Evolutionary conservation across 352 stramenopile species (phyloP), one percentile per base, ranked within the genome.

Genomic region (Phytophthora nicotianae): DNA sequence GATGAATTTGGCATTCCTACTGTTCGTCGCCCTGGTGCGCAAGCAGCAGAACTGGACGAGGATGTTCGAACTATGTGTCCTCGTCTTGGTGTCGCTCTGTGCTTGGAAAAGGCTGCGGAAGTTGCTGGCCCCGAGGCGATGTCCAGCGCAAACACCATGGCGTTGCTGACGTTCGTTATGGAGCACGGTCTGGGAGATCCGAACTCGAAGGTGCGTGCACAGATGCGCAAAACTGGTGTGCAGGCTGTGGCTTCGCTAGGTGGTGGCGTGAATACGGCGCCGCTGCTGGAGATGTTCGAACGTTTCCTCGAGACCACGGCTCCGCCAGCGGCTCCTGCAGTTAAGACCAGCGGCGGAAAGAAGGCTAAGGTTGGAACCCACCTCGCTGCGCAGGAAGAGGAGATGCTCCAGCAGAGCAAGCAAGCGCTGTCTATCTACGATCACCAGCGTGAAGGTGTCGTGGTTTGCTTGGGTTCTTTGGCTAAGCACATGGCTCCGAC

Each of bases 391-490:
- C 65, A 71, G 52, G 58, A 75, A 60, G 40, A 73, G 37, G 69
- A 79, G 23, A 69, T 76, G 48, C 53, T 72, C 5, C 62, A 68
- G 45, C 61, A 78, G 29, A 54, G 38, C 1, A 69, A 78, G 35
- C 65, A 74, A 21, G 72, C 78, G 5, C 56, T 84, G 29, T 74
- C 73, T 16, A 86, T 81, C 20, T 90, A 92, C 50, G 91, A 98
- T 58, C 84, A 94, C 63, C 86, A 97, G 61, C 89, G 90, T 51
- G 91, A 97, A 58, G 91, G 90, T 38, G 78, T 95, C 7, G 89
- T 98, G 13, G 88, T 98, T 16, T 96, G 93, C 24, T 74, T 98
- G 21, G 93, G 91, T 41, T 79, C 87, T 1, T 58, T 96, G n/a
- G 90, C 90, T 19, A 94, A 91, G 72, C 90, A 97, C 73, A 94